These are phyloP conservation scores for Cryptococcus sp. DNA, from an alignment of 1,284 basidiomycete genomes.

Conservation along the genomic window DNA sequence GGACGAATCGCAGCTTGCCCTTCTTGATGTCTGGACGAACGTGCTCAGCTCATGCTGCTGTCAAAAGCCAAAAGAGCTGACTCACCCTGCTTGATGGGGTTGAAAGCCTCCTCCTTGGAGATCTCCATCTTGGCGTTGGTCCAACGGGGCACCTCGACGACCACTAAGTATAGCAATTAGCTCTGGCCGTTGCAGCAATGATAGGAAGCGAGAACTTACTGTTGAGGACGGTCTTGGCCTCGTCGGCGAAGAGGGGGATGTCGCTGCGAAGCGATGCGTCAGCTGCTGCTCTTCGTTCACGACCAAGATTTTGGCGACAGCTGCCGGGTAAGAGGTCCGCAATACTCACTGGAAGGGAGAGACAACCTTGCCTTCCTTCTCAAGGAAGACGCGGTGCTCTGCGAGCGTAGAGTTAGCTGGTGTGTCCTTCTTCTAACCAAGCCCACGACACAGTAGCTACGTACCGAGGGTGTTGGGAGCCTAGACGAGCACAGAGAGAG, in stretches of 20 bases:
- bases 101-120: slow-evolving; percentile 94
- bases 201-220: slow-evolving; percentile 50
- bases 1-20: slow-evolving; percentile 93
- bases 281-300: neutral
- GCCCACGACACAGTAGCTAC: slow-evolving; percentile 28
- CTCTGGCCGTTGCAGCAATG: neutral
- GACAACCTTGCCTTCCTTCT: slow-evolving; percentile 80
- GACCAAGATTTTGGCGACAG: neutral
- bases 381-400: slow-evolving; percentile 95
- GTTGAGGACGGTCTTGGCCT: slow-evolving; percentile 90
- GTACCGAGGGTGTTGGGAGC: slow-evolving; percentile 90
- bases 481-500: slow-evolving; percentile 17
- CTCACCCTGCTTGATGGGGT: slow-evolving; percentile 90
- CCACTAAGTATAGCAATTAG: slow-evolving; percentile 56
- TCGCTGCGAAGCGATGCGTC: slow-evolving; percentile 56
- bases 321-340: neutral
- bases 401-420: slow-evolving; percentile 25
- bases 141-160: slow-evolving; percentile 99
- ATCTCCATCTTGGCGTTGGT: slow-evolving; percentile 99
- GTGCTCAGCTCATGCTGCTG: slow-evolving; percentile 5
- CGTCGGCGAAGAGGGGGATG: slow-evolving; percentile 93
- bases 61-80: slow-evolving; percentile 3
- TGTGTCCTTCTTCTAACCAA: neutral
- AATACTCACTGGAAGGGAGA: slow-evolving; percentile 77
- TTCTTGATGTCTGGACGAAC: slow-evolving; percentile 52